phyloP scores from a whole-genome alignment of 2,329 filamentous ascomycete species.

The Epichloe typhina region DNA sequence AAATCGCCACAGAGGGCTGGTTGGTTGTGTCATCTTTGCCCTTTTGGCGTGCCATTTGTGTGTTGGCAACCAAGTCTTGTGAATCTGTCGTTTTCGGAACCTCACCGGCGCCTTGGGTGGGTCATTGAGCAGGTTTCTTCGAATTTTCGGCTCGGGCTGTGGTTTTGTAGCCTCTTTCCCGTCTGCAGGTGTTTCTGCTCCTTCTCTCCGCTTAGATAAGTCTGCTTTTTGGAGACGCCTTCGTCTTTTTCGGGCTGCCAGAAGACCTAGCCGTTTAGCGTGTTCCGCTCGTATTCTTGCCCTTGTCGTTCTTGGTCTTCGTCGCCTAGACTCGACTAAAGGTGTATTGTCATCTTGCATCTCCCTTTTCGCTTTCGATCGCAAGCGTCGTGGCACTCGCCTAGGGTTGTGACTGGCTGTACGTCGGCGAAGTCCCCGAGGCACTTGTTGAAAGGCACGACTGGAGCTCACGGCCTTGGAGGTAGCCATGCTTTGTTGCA shows the following conservation, averaged over 20 bases:
- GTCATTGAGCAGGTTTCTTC: constrained; percentile 55
- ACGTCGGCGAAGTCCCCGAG: constrained; percentile 67
- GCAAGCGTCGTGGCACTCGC: constrained; percentile 67
- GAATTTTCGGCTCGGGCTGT: constrained; percentile 48
- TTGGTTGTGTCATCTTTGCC: constrained; percentile 72
- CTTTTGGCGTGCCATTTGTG: constrained; percentile 91
- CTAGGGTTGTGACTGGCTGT: constrained; percentile 95
- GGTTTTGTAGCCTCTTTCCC: constrained; percentile 11
- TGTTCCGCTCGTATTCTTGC: constrained; percentile 59
- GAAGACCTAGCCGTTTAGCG: constrained; percentile 53
- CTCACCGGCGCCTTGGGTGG: constrained; percentile 43
- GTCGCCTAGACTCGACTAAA: constrained; percentile 51
- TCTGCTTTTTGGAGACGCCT: constrained; percentile 22
- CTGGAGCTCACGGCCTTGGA: constrained; percentile 50
- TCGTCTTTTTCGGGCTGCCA: constrained; percentile 43
- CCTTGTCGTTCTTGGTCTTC: constrained; percentile 46
- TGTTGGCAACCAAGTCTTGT: constrained; percentile 91
- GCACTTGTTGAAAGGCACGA: constrained; percentile 83
- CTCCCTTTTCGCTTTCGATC: constrained; percentile 53
- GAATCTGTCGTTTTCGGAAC: constrained; percentile 71
- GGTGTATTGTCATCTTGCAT: constrained; percentile 90
- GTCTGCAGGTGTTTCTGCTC: constrained; percentile 4
- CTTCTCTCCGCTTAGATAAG: constrained; percentile 8
- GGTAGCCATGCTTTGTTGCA: constrained; percentile 69
- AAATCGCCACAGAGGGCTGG: constrained; percentile 78